Conservation (phyloP, 768 basidiomycete genomes). For the Naganishia randhawae region DNA sequence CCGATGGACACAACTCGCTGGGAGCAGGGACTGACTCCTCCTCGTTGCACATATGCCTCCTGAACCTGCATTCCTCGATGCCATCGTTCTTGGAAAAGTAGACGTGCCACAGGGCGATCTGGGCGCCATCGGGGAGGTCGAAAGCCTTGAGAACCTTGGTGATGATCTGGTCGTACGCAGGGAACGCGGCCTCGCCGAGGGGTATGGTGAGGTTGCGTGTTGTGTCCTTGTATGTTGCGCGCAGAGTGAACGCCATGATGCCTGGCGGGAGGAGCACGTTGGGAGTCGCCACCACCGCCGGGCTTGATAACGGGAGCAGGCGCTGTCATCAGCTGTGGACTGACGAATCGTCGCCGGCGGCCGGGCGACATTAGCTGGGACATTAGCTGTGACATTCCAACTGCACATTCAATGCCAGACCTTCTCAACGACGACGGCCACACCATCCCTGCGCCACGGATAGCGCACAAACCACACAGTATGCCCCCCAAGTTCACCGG, state of each 20-base stretch:
- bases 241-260: constrained; percentile 42
- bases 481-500: no score
- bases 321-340: no score
- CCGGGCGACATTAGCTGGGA: no score
- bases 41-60: constrained; percentile 29
- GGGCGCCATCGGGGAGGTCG: constrained; percentile 43
- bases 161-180: constrained; percentile 40
- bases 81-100: constrained; percentile 29
- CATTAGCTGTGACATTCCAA: no score
- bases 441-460: no score
- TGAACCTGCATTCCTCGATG: constrained; percentile 21
- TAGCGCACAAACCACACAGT: no score
- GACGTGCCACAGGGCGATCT: constrained; percentile 46
- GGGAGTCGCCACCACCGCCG: no score
- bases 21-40: constrained; percentile 41
- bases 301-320: no score
- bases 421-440: no score
- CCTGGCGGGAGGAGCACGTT: not conserved
- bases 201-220: constrained; percentile 38
- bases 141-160: constrained; percentile 43
- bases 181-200: constrained; percentile 38
- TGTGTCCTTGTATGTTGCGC: constrained; percentile 47
- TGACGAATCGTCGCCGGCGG: no score
- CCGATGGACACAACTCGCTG: no score
- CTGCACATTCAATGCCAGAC: no score